Evolutionary conservation across 257 asterid species (phyloP), one percentile per base, ranked within the genome.

Genomic region (Jacaranda copaia): DNA sequence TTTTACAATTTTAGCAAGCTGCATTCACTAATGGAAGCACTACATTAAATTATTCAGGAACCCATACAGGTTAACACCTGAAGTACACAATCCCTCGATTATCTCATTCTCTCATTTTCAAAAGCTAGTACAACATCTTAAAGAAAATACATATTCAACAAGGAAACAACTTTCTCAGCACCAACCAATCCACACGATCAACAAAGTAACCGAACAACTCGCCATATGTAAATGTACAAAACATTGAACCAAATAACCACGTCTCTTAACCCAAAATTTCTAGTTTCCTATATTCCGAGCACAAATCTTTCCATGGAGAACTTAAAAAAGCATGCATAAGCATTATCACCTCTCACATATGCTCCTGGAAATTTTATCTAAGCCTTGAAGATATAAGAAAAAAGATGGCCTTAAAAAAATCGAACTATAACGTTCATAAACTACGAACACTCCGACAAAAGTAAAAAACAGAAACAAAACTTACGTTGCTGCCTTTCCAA

Each of bases 401-500:
- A 46, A 32, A 10, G 59, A 53, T 8, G 36, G 18, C 63, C 66
- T 69, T 1, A 45, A 56, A n/a, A 42, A 59, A 65, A 9, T 8
- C 32, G 38, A 73, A 35, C 20, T 57, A 68, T 5, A 57, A 68
- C 58, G 53, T 5, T 46, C 25, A 35, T 18, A 12, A 68, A 60
- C 68, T 51, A 32, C 35, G 45, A 53, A 59, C 6, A 56, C 19
- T 32, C 5, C 8, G 68, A 25, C 20, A 5, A 57, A n/a, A 53
- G 64, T 5, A 52, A 15, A 6, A 68, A 65, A 45, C n/a, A 5
- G 18, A 38, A 25, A 45, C 9, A 66, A 70, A 73, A 82, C 96
- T 87, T 60, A 90, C 99, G 85, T 93, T 95, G 89, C 94, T 91
- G 85, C 98, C 99, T 89, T 95, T 93, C 99, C 99, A 93, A 63